phyloP scores from a whole-genome alignment of 2,329 filamentous ascomycete species.

The Fusarium sp. region DNA sequence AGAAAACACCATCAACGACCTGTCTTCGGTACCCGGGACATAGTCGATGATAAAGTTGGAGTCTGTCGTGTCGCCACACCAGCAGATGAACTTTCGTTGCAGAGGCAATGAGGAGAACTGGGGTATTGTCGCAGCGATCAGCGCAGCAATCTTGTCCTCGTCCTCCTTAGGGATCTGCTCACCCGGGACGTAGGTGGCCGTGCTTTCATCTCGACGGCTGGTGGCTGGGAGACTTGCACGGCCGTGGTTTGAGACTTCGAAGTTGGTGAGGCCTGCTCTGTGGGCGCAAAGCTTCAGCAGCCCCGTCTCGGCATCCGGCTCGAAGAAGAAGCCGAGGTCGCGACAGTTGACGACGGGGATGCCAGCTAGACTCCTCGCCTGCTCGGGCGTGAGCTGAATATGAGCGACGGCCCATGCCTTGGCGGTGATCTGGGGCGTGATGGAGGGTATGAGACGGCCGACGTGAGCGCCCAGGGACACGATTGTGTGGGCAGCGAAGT shows the following conservation, averaged over 20 bases:
- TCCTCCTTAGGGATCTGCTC: constrained; percentile 60
- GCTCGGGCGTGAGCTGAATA: constrained; percentile 64
- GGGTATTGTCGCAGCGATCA: constrained; percentile 64
- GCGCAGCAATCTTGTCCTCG: constrained; percentile 60
- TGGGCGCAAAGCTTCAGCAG: constrained; percentile 70
- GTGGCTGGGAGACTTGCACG: constrained; percentile 53
- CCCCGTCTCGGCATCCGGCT: constrained; percentile 67
- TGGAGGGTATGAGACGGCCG: constrained; percentile 58
- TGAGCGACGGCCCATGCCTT: constrained; percentile 70
- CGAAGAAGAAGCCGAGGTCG: constrained; percentile 73
- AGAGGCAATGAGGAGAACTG: constrained; percentile 64
- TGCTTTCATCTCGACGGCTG: constrained; percentile 34
- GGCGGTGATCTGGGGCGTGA: constrained; percentile 62
- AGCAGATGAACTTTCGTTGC: constrained; percentile 66
- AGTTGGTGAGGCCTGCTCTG: constrained; percentile 66
- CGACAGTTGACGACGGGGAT: constrained; percentile 70
- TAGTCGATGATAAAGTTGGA: constrained; percentile 70
- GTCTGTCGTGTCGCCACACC: constrained; percentile 70
- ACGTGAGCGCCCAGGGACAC: constrained; percentile 63
- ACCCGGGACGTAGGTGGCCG: not conserved
- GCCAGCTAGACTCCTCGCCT: constrained; percentile 64
- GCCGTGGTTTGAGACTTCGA: constrained; percentile 16
- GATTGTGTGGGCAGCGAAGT: constrained; percentile 54
- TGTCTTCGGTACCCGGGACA: constrained; percentile 59
- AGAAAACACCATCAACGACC: constrained; percentile 58